Conservation (phyloP, 176 grass and related monocot genomes). For the Pharus latifolius region DNA sequence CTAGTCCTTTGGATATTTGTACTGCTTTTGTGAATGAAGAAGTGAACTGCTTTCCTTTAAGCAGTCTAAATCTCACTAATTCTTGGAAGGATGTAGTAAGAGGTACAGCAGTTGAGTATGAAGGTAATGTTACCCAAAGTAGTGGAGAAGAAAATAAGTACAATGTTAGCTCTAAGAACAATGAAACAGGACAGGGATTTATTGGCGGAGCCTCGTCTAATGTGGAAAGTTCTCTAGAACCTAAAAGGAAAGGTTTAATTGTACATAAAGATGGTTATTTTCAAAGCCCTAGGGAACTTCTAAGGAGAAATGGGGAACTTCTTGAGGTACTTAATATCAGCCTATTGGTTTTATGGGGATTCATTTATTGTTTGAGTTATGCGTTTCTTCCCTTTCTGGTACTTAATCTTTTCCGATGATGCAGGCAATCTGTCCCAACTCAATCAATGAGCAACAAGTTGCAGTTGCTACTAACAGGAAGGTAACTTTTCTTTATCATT, state of each 20-base stretch:
- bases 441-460: slow-evolving; percentile 65
- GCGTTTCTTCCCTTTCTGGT: slow-evolving; percentile 2
- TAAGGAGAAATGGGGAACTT: slow-evolving; percentile 85
- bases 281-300: slow-evolving; percentile 62
- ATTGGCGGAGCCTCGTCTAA: background rate
- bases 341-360: slow-evolving; percentile 10
- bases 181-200: slow-evolving; percentile 1
- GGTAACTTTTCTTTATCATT: slow-evolving; percentile 36
- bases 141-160: slow-evolving; percentile 22
- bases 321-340: slow-evolving; percentile 60
- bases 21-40: slow-evolving; percentile 53
- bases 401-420: slow-evolving; percentile 20
- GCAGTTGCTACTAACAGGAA: slow-evolving; percentile 81
- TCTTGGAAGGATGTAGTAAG: slow-evolving; percentile 60
- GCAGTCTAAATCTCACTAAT: slow-evolving; percentile 21
- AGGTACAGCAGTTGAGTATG: slow-evolving; percentile 21
- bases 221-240: slow-evolving; percentile 34
- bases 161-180: slow-evolving; percentile 1
- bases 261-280: slow-evolving; percentile 32
- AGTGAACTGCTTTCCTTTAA: slow-evolving; percentile 44
- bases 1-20: slow-evolving; percentile 58
- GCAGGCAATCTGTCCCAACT: slow-evolving; percentile 86
- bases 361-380: slow-evolving; percentile 1
- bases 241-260: slow-evolving; percentile 42
- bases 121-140: slow-evolving; percentile 20